These are phyloP conservation scores for Pseudonitzschia delicatissima DNA, from an alignment of 108 stramenopile genomes.

Conservation along the genomic window DNA sequence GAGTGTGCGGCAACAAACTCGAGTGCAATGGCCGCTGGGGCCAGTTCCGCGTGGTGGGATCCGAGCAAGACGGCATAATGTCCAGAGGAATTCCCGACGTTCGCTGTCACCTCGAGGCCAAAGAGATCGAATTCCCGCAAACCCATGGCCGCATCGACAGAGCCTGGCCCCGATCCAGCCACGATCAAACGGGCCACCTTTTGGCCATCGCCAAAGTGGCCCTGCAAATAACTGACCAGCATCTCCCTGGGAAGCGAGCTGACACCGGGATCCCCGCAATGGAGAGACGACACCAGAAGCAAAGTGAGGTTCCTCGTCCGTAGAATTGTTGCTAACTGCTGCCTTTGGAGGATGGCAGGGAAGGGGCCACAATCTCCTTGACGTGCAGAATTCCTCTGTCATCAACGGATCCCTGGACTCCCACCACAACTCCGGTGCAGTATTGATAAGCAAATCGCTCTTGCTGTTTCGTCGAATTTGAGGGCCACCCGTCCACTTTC, in stretches of 20 bases:
- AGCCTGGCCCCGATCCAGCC: slow-evolving; percentile 51
- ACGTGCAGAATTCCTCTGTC: slow-evolving; percentile 64
- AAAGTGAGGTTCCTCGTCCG: slow-evolving; percentile 17
- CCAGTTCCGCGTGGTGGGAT: slow-evolving; percentile 88
- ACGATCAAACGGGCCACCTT: slow-evolving; percentile 66
- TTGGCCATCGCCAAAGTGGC: slow-evolving; percentile 49
- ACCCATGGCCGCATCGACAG: slow-evolving; percentile 23
- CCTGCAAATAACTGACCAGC: slow-evolving; percentile 69
- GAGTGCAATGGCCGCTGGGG: slow-evolving; percentile 82
- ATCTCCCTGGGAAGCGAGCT: slow-evolving; percentile 68
- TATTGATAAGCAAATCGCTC: slow-evolving; percentile 32
- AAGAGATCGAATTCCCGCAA: slow-evolving; percentile 65
- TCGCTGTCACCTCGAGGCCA: slow-evolving; percentile 43
- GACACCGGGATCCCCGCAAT: slow-evolving; percentile 54
- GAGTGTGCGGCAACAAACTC: slow-evolving; percentile 50
- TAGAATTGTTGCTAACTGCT: neutral
- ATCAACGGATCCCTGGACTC: slow-evolving; percentile 59
- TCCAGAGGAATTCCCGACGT: slow-evolving; percentile 68
- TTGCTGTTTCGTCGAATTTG: slow-evolving; percentile 3
- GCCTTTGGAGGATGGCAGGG: slow-evolving; percentile 20
- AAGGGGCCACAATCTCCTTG: slow-evolving; percentile 49
- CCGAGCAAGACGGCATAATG: slow-evolving; percentile 69
- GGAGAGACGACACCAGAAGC: slow-evolving; percentile 68
- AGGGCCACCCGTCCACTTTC: slow-evolving; percentile 77
- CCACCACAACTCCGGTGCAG: slow-evolving; percentile 70